phyloP scores from a whole-genome alignment of 2,329 filamentous ascomycete species.

The Ceratocystis lukuohia region DNA sequence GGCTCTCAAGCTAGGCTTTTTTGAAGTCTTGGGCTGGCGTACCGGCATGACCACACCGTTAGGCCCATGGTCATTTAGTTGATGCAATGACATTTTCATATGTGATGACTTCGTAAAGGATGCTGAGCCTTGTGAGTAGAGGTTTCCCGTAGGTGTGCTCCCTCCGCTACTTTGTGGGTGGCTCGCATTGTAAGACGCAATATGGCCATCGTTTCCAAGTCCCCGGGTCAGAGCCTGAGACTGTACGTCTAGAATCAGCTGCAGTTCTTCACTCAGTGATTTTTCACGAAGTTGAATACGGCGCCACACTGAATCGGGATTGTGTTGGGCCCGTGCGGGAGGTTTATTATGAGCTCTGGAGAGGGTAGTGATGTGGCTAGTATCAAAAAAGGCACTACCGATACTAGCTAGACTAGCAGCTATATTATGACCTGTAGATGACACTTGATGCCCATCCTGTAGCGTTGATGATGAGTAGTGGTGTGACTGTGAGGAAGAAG shows the following conservation, averaged over 20 bases:
- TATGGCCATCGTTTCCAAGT: not conserved
- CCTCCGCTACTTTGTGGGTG: slow-evolving; percentile 24
- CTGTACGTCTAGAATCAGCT: slow-evolving; percentile 37
- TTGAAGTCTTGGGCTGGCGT: slow-evolving; percentile 38
- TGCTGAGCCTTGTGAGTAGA: slow-evolving; percentile 27
- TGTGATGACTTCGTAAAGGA: slow-evolving; percentile 30
- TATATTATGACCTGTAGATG: slow-evolving; percentile 5
- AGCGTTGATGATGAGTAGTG: slow-evolving; percentile 18
- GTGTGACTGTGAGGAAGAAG: slow-evolving; percentile 22
- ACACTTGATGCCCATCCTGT: slow-evolving; percentile 2
- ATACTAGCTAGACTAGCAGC: slow-evolving; percentile 18
- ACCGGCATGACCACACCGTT: slow-evolving; percentile 45
- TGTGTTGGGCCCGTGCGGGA: not conserved
- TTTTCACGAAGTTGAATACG: slow-evolving; percentile 34
- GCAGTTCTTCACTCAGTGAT: slow-evolving; percentile 35
- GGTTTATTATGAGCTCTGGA: not conserved
- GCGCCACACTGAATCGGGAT: slow-evolving; percentile 36
- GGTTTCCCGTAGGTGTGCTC: slow-evolving; percentile 31
- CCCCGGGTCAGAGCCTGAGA: slow-evolving; percentile 26
- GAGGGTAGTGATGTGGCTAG: slow-evolving; percentile 19
- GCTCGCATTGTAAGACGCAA: not conserved
- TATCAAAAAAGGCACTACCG: slow-evolving; percentile 31
- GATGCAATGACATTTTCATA: slow-evolving; percentile 30
- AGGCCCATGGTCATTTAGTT: slow-evolving; percentile 28
- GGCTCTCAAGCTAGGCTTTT: slow-evolving; percentile 43